phyloP scores from a whole-genome alignment of 768 basidiomycete species.

The Phlebiopsis gigantea region DNA sequence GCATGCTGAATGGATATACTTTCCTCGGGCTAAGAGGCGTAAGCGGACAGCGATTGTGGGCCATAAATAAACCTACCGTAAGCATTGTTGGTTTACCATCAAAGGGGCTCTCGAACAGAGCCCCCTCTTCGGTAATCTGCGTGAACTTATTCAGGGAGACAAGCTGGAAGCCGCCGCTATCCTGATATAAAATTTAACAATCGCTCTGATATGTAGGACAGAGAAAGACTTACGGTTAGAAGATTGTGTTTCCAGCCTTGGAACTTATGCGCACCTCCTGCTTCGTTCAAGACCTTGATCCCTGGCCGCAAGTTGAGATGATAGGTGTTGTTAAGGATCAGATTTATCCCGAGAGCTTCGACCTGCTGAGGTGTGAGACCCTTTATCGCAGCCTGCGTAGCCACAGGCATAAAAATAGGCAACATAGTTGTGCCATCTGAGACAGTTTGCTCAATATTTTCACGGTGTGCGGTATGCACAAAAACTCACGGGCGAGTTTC shows the following conservation, averaged over 20 bases:
- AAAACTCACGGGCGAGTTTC: constrained; percentile 67
- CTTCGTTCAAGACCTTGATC: constrained; percentile 61
- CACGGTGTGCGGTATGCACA: not conserved
- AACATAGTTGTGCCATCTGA: constrained; percentile 77
- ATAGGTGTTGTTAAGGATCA: constrained; percentile 89
- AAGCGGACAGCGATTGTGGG: not conserved
- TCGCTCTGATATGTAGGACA: too few relatives aligned
- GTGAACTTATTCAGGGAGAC: constrained; percentile 83
- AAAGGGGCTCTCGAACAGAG: constrained; percentile 80
- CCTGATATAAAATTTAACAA: constrained; percentile 37
- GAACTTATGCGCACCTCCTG: constrained; percentile 84
- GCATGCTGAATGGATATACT: constrained; percentile 87
- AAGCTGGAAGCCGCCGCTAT: constrained; percentile 88
- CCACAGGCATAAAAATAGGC: constrained; percentile 92
- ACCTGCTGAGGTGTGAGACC: constrained; percentile 84
- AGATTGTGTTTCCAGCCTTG: constrained; percentile 87
- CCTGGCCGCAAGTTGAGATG: constrained; percentile 87
- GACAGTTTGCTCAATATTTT: not conserved
- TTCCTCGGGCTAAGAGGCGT: constrained; percentile 71
- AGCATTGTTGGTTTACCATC: constrained; percentile 85
- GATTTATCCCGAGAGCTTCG: constrained; percentile 72
- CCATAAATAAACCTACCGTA: constrained; percentile 44
- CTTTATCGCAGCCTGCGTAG: constrained; percentile 90
- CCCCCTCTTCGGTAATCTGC: constrained; percentile 84
- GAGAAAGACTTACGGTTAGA: constrained; percentile 50